phyloP scores from a whole-genome alignment of 768 basidiomycete genomes.

The Auricularia sp. region DNA sequence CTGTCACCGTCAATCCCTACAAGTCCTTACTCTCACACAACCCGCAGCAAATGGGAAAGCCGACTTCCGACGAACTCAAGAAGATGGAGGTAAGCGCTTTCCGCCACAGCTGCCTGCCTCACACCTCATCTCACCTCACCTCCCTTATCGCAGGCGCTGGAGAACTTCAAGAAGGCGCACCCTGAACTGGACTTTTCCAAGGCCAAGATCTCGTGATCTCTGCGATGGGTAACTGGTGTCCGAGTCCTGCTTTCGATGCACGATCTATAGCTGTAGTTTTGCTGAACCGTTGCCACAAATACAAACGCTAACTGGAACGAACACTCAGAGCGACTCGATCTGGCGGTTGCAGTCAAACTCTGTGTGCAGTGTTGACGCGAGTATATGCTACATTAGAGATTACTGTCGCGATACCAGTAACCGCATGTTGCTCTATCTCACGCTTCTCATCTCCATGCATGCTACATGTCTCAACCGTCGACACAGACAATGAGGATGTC shows the following conservation, averaged over 20 bases:
- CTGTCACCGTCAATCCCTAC: not conserved
- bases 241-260: not conserved
- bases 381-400: too few relatives aligned
- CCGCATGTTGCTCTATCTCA: too few relatives aligned
- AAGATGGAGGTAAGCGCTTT: conserved; percentile 63
- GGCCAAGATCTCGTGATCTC: conserved; percentile 62
- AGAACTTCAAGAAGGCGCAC: conserved; percentile 82
- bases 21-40: not conserved
- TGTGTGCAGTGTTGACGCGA: too few relatives aligned
- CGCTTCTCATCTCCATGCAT: too few relatives aligned
- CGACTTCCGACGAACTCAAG: conserved; percentile 88
- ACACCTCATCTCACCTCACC: conserved; percentile 3
- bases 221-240: not conserved
- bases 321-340: too few relatives aligned
- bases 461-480: too few relatives aligned
- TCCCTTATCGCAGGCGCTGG: conserved; percentile 45
- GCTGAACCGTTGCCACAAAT: not conserved
- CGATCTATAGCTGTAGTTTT: not conserved
- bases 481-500: too few relatives aligned
- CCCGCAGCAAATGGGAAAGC: conserved; percentile 82
- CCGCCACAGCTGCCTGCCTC: not conserved
- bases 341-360: not conserved
- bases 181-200: conserved; percentile 93
- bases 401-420: too few relatives aligned
- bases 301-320: not conserved